These are phyloP conservation scores for Penicillium sp. DNA, from an alignment of 2,329 filamentous ascomycete genomes.

Conservation along the genomic window DNA sequence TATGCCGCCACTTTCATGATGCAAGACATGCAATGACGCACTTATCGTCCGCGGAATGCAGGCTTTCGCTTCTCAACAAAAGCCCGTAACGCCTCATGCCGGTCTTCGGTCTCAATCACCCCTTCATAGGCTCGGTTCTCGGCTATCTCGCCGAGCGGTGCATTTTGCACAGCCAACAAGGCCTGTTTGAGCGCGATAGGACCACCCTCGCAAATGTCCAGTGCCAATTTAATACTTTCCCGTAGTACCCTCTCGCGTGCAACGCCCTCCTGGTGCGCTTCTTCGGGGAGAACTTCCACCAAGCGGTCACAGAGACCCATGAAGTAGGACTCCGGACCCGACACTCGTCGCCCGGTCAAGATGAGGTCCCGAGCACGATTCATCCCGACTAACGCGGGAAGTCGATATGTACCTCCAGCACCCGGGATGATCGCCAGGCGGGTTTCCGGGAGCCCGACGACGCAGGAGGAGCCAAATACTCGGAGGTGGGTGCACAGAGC, in stretches of 20 bases:
- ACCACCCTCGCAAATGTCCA: conserved; percentile 82
- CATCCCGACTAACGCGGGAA: conserved; percentile 74
- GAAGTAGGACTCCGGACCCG: conserved; percentile 81
- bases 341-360: conserved; percentile 79
- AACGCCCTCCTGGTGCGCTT: conserved; percentile 48
- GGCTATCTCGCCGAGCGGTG: conserved; percentile 59
- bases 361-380: conserved; percentile 82
- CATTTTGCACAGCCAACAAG: conserved; percentile 69
- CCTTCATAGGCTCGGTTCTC: conserved; percentile 83
- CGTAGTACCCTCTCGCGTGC: conserved; percentile 64
- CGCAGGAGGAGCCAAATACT: conserved; percentile 71
- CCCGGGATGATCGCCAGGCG: conserved; percentile 90
- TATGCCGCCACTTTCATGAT: too few relatives aligned
- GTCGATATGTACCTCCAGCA: conserved; percentile 83
- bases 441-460: conserved; percentile 83
- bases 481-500: conserved; percentile 85
- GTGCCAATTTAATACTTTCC: conserved; percentile 70
- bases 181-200: conserved; percentile 76
- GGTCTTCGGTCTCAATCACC: conserved; percentile 77
- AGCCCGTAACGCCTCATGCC: conserved; percentile 78
- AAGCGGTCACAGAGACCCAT: conserved; percentile 84
- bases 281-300: conserved; percentile 64
- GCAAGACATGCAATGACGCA: neutral
- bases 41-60: conserved; percentile 55
- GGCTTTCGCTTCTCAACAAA: conserved; percentile 73